A percentile compares a stretch with the other conserved stretches of the same genome.
These are phyloP conservation scores for Coemansia sp. DNA, from an alignment of 192 early-diverging fungal species.

Conservation along the genomic window DNA sequence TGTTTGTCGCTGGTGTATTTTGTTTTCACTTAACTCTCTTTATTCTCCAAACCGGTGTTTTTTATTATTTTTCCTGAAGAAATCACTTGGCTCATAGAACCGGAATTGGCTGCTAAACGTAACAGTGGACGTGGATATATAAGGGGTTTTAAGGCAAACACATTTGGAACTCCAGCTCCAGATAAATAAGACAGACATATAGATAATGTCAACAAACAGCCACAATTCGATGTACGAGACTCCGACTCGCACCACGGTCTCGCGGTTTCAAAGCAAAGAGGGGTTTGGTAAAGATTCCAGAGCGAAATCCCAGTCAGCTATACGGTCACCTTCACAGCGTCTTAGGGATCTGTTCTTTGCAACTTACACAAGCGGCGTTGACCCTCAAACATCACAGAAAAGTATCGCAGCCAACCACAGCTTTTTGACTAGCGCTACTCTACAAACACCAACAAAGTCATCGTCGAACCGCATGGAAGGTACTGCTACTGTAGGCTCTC, in stretches of 20 bases:
- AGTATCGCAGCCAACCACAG: slow-evolving; percentile 4
- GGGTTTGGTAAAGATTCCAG: not conserved
- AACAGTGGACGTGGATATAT: too few species aligned
- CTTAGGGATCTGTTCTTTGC: slow-evolving; percentile 50
- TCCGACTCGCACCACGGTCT: slow-evolving; percentile 22
- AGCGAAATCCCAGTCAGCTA: slow-evolving; percentile 1
- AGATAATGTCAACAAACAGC: slow-evolving; percentile 13
- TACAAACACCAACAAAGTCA: slow-evolving; percentile 36
- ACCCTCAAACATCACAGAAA: slow-evolving; percentile 12
- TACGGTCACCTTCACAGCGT: slow-evolving; percentile 45
- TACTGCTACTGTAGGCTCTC: too few species aligned
- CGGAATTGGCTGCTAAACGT: not conserved
- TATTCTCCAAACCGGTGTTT: not conserved
- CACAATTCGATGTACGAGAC: slow-evolving; percentile 26
- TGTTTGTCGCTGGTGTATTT: too few species aligned
- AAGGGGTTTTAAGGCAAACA: not conserved
- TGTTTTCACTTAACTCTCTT: too few species aligned
- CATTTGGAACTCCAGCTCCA: not conserved
- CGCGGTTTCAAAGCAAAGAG: slow-evolving; percentile 22
- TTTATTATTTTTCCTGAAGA: not conserved
- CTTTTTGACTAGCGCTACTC: slow-evolving; percentile 17
- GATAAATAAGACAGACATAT: not conserved
- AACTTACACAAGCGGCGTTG: slow-evolving; percentile 37
- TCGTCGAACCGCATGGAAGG: not conserved
- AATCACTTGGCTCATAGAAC: not conserved